These are phyloP conservation scores for Trichomonas gallinae DNA, from an alignment of 208 protist genomes.

Conservation along the genomic window DNA sequence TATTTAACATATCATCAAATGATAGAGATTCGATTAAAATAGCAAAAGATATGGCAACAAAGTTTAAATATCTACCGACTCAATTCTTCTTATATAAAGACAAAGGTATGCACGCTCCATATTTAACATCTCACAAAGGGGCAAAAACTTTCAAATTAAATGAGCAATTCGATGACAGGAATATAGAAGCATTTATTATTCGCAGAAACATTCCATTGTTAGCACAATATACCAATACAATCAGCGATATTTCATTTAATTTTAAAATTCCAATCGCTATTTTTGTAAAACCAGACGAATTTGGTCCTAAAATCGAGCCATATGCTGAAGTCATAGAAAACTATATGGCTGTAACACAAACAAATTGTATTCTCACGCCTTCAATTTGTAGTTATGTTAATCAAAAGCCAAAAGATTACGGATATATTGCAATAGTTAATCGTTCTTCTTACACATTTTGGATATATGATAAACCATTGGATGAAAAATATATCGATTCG, in stretches of 20 bases:
- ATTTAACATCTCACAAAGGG: background rate
- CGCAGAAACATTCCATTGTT: background rate
- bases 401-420: background rate
- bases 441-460: background rate
- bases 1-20: background rate
- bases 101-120: background rate
- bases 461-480: background rate
- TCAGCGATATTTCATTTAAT: background rate
- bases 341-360: background rate
- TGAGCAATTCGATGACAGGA: background rate
- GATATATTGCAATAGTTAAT: background rate
- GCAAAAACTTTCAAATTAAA: background rate
- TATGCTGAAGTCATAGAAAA: background rate
- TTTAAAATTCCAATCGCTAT: background rate
- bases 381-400: background rate
- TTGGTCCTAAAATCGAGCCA: background rate
- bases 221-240: background rate
- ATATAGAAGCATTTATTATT: background rate
- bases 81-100: background rate
- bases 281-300: background rate
- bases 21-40: background rate
- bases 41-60: background rate
- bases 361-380: background rate
- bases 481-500: background rate
- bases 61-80: background rate